Conservation (phyloP, 768 basidiomycete genomes). For the Kwoniella botswanensis region DNA sequence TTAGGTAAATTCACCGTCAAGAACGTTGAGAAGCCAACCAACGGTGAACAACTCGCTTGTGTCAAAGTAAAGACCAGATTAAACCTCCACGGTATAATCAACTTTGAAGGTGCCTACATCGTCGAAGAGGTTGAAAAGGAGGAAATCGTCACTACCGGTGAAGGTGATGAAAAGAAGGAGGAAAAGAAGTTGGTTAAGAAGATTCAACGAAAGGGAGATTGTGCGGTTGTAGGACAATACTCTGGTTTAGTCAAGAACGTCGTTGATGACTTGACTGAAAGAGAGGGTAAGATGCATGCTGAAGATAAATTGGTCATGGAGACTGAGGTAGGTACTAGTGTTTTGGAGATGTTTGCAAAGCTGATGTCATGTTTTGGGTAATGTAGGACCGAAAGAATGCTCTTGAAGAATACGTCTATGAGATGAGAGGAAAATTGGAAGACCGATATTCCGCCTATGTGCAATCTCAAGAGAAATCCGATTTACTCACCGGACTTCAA, state of each 20-base stretch:
- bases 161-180: constrained; percentile 65
- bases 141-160: constrained; percentile 70
- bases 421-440: constrained; percentile 89
- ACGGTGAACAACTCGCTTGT: constrained; percentile 70
- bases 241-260: constrained; percentile 69
- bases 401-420: constrained; percentile 98
- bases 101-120: constrained; percentile 81
- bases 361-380: neutral
- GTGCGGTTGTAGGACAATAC: constrained; percentile 72
- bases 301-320: constrained; percentile 95
- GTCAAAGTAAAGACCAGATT: constrained; percentile 91
- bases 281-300: constrained; percentile 85
- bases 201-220: constrained; percentile 78
- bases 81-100: constrained; percentile 82
- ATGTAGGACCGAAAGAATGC: constrained; percentile 95
- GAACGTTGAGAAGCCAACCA: constrained; percentile 69
- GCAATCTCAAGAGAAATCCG: constrained; percentile 74
- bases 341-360: too few species aligned
- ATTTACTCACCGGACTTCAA: constrained; percentile 70
- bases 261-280: constrained; percentile 73
- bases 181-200: constrained; percentile 77
- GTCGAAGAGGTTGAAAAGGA: constrained; percentile 78
- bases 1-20: constrained; percentile 81
- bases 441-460: constrained; percentile 80
- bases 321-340: constrained; percentile 72